Evolutionary conservation across 192 early-diverging fungal genomes (phyloP).

Genomic region (Coemansia sp.): DNA sequence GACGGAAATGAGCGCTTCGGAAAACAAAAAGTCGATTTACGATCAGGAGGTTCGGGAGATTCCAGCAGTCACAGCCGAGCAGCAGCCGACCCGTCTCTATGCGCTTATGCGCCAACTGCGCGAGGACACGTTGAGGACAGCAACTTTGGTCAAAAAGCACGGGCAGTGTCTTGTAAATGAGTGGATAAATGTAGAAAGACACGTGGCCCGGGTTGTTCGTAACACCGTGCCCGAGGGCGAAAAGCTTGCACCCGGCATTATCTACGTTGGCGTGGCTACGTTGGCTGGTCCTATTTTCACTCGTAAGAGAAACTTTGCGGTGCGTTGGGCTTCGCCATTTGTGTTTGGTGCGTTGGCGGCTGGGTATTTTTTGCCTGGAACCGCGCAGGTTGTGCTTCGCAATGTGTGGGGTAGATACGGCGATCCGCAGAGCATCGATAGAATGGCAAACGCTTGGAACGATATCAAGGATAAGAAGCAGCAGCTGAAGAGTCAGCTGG

Average conservation of each 20-base stretch:
- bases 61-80: not conserved
- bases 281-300: constrained; percentile 56
- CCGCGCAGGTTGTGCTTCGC: constrained; percentile 35
- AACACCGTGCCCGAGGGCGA: constrained; percentile 45
- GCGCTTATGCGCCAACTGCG: constrained; percentile 12
- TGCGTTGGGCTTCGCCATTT: constrained; percentile 46
- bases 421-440: constrained; percentile 35
- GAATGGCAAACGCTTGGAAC: constrained; percentile 5
- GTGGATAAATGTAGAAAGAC: constrained; percentile 31
- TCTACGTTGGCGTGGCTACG: constrained; percentile 49
- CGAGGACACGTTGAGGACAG: not conserved
- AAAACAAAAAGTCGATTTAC: constrained; percentile 47
- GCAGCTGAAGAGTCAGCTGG: not conserved
- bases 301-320: constrained; percentile 29
- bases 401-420: constrained; percentile 55
- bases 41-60: constrained; percentile 13
- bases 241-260: constrained; percentile 33
- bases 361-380: constrained; percentile 47
- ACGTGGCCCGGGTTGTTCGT: constrained; percentile 8
- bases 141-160: not conserved
- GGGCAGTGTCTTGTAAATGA: constrained; percentile 21
- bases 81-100: constrained; percentile 17
- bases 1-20: constrained; percentile 1
- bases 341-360: constrained; percentile 39
- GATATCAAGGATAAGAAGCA: constrained; percentile 3